These are phyloP conservation scores for Pseudogymnoascus sp. DNA, from an alignment of 2,329 filamentous ascomycete genomes.

Conservation along the genomic window DNA sequence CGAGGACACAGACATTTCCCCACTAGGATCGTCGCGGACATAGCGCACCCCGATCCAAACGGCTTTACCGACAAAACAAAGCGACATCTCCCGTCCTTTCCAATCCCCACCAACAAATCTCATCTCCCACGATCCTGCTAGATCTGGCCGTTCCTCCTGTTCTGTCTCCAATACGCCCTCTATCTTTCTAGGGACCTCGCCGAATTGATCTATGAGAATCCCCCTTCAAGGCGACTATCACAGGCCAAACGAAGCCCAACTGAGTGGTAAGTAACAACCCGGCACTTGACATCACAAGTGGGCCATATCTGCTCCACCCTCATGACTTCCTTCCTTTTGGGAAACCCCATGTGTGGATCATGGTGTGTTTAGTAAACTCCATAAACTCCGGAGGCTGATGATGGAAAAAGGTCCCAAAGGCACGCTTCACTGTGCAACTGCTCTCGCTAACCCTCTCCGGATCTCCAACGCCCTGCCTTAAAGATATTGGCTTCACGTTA, in stretches of 20 bases:
- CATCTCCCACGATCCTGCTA: neutral
- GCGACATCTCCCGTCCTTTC: constrained; percentile 3
- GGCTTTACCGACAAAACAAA: constrained; percentile 5
- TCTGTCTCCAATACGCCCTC: neutral
- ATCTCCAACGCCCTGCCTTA: neutral
- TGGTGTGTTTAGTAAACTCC: neutral
- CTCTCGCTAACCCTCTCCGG: neutral
- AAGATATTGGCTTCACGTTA: neutral
- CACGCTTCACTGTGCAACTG: neutral
- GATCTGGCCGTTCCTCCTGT: neutral
- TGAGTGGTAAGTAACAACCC: neutral
- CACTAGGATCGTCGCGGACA: constrained; percentile 9
- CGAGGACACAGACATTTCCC: constrained; percentile 1
- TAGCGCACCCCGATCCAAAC: constrained; percentile 3
- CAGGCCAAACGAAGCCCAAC: neutral
- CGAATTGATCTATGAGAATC: neutral
- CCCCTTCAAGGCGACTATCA: neutral
- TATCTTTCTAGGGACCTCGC: neutral
- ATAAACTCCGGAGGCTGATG: constrained; percentile 2
- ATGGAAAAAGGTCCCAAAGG: neutral
- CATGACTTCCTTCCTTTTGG: neutral
- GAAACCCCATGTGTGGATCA: neutral
- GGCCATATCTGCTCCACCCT: constrained; percentile 2
- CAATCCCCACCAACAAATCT: constrained; percentile 2
- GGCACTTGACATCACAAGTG: constrained; percentile 6